A percentile compares a stretch with the other conserved stretches of the same genome.
Conservation (phyloP, 2,329 filamentous ascomycete genomes). For the Aspergillus viridinutans region DNA sequence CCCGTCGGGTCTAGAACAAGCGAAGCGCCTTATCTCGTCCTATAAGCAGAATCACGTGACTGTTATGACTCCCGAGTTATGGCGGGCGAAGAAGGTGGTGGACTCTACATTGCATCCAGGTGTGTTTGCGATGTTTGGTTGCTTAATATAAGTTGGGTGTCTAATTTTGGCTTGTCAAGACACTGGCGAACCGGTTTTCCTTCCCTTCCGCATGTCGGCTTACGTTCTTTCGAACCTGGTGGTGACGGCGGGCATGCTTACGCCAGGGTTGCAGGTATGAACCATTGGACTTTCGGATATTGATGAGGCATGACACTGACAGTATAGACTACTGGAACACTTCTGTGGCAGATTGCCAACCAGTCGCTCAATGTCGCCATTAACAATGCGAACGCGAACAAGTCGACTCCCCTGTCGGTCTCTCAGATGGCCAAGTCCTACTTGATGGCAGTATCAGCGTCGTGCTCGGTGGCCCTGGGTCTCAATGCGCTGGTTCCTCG, state of each 20-base stretch:
- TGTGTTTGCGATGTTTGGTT: constrained; percentile 42
- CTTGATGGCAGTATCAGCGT: constrained; percentile 83
- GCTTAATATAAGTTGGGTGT: background rate
- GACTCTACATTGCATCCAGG: constrained; percentile 95
- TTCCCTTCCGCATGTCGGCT: constrained; percentile 96
- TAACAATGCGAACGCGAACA: constrained; percentile 97
- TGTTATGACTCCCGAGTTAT: constrained; percentile 84
- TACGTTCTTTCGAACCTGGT: constrained; percentile 92
- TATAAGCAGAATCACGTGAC: constrained; percentile 81
- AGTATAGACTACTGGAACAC: constrained; percentile 68
- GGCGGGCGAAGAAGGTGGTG: constrained; percentile 94
- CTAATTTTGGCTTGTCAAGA: constrained; percentile 51
- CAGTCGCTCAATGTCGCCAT: constrained; percentile 98
- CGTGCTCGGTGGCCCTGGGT: constrained; percentile 87
- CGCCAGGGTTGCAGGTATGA: constrained; percentile 71
- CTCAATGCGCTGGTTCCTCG: constrained; percentile 86
- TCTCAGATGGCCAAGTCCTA: constrained; percentile 84
- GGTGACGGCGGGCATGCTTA: constrained; percentile 95
- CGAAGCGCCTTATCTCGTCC: constrained; percentile 72
- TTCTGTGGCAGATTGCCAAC: constrained; percentile 93
- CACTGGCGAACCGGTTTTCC: constrained; percentile 83
- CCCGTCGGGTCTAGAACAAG: constrained; percentile 71
- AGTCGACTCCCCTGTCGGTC: constrained; percentile 81
- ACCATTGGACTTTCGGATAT: background rate
- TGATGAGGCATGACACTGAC: background rate